phyloP scores from a whole-genome alignment of 2,329 filamentous ascomycete genomes.

The Reticulascus tulasneorum region DNA sequence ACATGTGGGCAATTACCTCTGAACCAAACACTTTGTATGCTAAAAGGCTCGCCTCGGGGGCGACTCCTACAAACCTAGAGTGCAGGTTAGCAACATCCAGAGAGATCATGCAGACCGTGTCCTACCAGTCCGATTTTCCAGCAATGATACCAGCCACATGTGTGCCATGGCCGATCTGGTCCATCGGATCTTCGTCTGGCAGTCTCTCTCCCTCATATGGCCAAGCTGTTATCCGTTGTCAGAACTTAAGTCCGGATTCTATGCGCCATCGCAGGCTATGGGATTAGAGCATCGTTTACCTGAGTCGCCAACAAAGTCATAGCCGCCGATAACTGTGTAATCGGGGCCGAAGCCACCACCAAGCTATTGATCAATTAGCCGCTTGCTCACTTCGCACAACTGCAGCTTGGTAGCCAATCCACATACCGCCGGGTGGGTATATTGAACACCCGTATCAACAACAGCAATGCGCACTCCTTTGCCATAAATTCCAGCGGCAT shows the following conservation, averaged over 20 bases:
- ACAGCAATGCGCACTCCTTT: neutral
- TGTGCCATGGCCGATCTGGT: conserved; percentile 44
- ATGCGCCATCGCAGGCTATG: conserved; percentile 17
- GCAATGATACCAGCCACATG: conserved; percentile 43
- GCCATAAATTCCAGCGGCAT: neutral
- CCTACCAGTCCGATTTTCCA: conserved; percentile 19
- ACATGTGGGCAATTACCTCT: too few relatives aligned
- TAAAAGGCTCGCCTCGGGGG: conserved; percentile 20
- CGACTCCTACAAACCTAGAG: conserved; percentile 18
- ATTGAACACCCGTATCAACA: conserved; percentile 37
- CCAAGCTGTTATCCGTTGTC: too few relatives aligned
- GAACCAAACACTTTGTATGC: conserved; percentile 20
- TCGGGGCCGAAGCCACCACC: conserved; percentile 1
- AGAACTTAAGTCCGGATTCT: too few relatives aligned
- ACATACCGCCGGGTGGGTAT: conserved; percentile 31
- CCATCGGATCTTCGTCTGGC: conserved; percentile 49
- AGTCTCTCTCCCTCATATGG: conserved; percentile 12
- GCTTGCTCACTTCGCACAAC: neutral
- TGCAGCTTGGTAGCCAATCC: neutral
- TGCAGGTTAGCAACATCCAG: neutral
- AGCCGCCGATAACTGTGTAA: conserved; percentile 3
- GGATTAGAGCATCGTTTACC: conserved; percentile 22
- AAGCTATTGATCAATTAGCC: neutral
- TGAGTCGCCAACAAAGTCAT: conserved; percentile 8
- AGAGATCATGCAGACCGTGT: conserved; percentile 26